Percentiles rank a stretch among this genome's conserved stretches.
Conservation (phyloP, 176 grass and related monocot species). For the Oryza longistaminata region DNA sequence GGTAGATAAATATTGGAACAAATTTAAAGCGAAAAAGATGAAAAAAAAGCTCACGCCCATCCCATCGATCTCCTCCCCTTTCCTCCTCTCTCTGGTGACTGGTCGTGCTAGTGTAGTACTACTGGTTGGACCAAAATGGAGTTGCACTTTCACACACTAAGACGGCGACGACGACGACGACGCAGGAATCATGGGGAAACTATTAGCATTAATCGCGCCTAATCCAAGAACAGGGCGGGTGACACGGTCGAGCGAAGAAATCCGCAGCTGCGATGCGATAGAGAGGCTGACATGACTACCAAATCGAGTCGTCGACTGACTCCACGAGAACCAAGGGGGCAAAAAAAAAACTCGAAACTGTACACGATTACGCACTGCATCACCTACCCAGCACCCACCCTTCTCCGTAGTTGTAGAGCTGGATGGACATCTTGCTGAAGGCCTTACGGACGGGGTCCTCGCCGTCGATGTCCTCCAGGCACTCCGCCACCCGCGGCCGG, state of each 20-base stretch:
- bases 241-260: slow-evolving; percentile 18
- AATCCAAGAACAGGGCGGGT: slow-evolving; percentile 36
- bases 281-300: neutral
- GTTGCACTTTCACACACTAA: neutral
- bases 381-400: slow-evolving; percentile 99
- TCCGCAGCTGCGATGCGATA: neutral
- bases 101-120: neutral
- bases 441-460: slow-evolving; percentile 91
- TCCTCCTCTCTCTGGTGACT: neutral
- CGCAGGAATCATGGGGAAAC: slow-evolving; percentile 1
- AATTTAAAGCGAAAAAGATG: slow-evolving; percentile 64
- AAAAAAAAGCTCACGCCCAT: slow-evolving; percentile 46
- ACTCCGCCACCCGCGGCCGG: slow-evolving; percentile 65
- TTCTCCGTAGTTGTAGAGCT: slow-evolving; percentile 99
- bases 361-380: slow-evolving; percentile 40
- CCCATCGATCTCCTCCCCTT: slow-evolving; percentile 25
- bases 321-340: neutral
- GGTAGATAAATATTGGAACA: slow-evolving; percentile 10
- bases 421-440: slow-evolving; percentile 99
- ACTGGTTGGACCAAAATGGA: slow-evolving; percentile 13
- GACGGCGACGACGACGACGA: no score
- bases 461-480: slow-evolving; percentile 91
- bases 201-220: slow-evolving; percentile 31
- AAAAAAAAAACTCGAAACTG: neutral
- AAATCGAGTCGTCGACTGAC: neutral